Evolutionary conservation across 169 alveolate genomes (phyloP).

Genomic region (Prorocentrum cordatum): DNA sequence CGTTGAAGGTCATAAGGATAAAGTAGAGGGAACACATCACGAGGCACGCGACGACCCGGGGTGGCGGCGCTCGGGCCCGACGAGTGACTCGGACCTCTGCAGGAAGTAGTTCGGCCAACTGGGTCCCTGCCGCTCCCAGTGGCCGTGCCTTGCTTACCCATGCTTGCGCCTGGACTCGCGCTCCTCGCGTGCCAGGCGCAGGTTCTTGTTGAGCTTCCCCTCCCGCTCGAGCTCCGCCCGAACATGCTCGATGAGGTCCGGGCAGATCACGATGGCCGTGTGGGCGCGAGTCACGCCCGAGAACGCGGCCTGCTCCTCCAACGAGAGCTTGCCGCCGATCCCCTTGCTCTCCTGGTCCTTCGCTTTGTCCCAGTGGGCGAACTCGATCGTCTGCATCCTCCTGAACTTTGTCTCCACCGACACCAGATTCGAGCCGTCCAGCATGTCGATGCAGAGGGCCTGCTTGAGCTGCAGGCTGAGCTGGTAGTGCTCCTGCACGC

Average conservation of each 20-base stretch:
- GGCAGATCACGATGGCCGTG: background rate
- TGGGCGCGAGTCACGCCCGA: background rate
- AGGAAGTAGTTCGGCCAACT: no score
- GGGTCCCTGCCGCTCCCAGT: no score
- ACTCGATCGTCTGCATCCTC: conserved; percentile 6
- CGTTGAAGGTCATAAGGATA: no score
- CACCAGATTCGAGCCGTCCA: background rate
- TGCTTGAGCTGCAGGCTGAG: background rate
- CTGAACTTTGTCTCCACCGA: background rate
- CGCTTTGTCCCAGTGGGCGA: background rate
- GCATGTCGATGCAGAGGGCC: background rate
- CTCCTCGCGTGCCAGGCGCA: background rate
- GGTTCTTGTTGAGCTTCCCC: background rate
- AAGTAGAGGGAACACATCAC: no score
- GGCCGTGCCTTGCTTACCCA: no score
- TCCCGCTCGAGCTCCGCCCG: background rate
- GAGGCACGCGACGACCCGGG: no score
- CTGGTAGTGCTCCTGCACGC: background rate
- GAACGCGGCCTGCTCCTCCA: background rate
- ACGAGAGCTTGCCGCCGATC: background rate
- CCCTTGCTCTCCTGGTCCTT: background rate
- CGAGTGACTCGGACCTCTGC: no score
- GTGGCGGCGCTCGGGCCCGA: no score
- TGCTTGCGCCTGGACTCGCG: background rate
- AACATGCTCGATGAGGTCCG: background rate